Evolutionary conservation across 257 asterid species (phyloP).

Genomic region (Parsonsia alboflavescens): DNA sequence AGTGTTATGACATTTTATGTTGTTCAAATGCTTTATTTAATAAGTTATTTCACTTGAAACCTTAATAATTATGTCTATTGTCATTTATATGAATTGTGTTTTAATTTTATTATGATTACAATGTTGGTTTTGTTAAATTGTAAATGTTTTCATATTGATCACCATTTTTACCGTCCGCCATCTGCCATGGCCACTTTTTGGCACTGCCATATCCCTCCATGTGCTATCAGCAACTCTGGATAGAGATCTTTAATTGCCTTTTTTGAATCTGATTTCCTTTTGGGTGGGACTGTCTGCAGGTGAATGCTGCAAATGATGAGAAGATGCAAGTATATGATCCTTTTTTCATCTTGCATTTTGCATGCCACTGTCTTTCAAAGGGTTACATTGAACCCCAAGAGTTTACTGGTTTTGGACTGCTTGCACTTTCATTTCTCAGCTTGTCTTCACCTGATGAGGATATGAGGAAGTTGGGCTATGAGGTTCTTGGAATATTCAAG

Average conservation of each 20-base stretch:
- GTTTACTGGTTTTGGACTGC: constrained; percentile 84
- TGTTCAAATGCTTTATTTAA: no score
- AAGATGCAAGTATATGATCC: constrained; percentile 70
- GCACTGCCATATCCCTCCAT: neutral
- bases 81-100: no score
- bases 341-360: constrained; percentile 71
- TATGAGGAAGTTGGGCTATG: constrained; percentile 74
- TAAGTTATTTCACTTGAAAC: no score
- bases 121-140: no score
- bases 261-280: constrained; percentile 10
- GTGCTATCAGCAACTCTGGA: no score
- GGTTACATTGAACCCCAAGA: constrained; percentile 75
- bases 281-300: constrained; percentile 38
- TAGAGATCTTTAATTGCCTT: constrained; percentile 5
- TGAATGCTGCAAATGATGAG: constrained; percentile 23
- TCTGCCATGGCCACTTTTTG: no score
- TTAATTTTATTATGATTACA: no score
- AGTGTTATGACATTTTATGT: no score
- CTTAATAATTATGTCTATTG: no score
- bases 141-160: no score
- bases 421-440: constrained; percentile 69
- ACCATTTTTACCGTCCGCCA: no score
- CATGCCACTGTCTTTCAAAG: constrained; percentile 72
- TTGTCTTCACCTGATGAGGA: constrained; percentile 73
- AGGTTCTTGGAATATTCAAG: constrained; percentile 64